Percentiles rank a stretch among this genome's conserved stretches.
Evolutionary conservation across 768 basidiomycete species (phyloP).

Genomic region (Termitomyces bulborhizus): DNA sequence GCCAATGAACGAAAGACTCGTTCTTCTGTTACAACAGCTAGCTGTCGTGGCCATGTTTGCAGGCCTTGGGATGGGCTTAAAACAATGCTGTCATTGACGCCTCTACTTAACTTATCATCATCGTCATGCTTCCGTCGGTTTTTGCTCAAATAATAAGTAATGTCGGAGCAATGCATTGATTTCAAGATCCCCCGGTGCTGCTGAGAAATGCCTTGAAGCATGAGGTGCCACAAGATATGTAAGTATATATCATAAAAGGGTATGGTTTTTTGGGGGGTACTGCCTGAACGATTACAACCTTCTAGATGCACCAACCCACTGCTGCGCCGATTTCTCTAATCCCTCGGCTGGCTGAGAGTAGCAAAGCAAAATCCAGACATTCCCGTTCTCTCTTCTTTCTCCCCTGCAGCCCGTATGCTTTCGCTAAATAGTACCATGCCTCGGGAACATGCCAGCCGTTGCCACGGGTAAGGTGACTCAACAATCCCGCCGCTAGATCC

Average conservation of each 20-base stretch:
- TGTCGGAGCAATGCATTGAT: neutral
- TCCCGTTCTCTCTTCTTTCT: constrained; percentile 14
- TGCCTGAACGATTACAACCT: neutral
- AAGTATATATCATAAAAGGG: neutral
- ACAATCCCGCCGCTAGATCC: constrained; percentile 78
- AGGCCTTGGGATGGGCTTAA: no score
- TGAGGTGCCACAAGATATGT: neutral
- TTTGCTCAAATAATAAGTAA: no score
- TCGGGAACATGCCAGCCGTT: constrained; percentile 89
- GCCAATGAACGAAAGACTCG: no score
- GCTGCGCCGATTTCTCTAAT: constrained; percentile 15
- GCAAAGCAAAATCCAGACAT: constrained; percentile 14
- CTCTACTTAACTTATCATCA: neutral
- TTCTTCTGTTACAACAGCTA: neutral
- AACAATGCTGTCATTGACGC: neutral
- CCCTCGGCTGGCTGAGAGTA: constrained; percentile 12
- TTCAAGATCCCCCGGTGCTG: neutral
- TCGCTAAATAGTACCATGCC: constrained; percentile 91
- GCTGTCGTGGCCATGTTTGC: neutral
- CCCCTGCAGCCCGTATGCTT: constrained; percentile 54
- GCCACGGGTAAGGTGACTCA: constrained; percentile 72
- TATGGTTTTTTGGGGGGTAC: neutral
- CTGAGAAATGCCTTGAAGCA: neutral
- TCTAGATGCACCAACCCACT: constrained; percentile 15
- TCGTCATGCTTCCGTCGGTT: neutral